Evolutionary conservation across 2,329 filamentous ascomycete genomes (phyloP), one percentile per base, ranked within the genome.

Genomic region (Cladorrhinum sp.): DNA sequence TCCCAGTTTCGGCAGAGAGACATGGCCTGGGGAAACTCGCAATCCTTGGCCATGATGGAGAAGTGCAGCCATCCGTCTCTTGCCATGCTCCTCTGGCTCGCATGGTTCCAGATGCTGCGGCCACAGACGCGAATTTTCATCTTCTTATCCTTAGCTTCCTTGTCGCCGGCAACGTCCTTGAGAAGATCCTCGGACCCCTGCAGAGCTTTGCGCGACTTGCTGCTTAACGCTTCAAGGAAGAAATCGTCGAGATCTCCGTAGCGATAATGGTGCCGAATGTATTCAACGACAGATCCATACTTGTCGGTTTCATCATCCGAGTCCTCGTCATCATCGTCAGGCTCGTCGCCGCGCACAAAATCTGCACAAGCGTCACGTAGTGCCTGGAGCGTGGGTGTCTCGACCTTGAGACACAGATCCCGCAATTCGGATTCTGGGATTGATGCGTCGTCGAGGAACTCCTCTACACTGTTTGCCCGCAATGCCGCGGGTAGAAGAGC

Each of bases 291-390:
- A 3, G 70, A 24, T 16, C 49, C 24, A 13, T 20, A 25, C 49
- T 25, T 69, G 3, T 66, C 62, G 10, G 71, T 65, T 20, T 76
- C 73, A 13, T 73, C 72, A 2, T 73, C 70, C 32, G 74, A 71
- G 2, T 74, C 70, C n/a, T 58, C 55, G 4, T 54, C 53, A n/a
- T 54, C 45, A 20, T 52, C 38, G 25, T 71, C 67, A 1, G 66
- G 62, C 27, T 72, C 67, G 25, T 77, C 74, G 12, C 71, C 72
- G 13, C 78, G 73, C 16, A 74, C 71, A 49, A 81, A 75, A 65
- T 82, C 79, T 3, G 79, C 79, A 64, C 79, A 82, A 13, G 79
- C 79, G 67, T 82, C 79, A 48, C 79, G 73, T 22, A 82, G 75
- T 50, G 79, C 77, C 62, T 82, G 78, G 2, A 81, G 71, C n/a